Evolutionary conservation across 768 basidiomycete genomes (phyloP), one percentile per base, ranked within the genome.

Genomic region (Boletus insuetus): DNA sequence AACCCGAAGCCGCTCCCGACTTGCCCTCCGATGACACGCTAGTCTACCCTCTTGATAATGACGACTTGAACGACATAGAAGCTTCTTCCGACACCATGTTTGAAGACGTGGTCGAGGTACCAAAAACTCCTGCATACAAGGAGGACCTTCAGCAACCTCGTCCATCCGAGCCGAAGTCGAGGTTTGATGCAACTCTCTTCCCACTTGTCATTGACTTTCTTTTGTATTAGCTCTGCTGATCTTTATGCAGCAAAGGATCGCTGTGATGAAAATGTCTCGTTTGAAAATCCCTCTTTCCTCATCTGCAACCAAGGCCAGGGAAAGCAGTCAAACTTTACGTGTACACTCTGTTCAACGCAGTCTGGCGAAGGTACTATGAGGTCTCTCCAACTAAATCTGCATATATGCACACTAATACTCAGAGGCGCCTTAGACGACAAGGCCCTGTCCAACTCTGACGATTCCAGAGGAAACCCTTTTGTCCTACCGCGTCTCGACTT

Each of bases 11-110:
- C 29, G 2, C 51, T 17, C 20, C 46, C 7, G 55, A 59, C 57
- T n/a, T 49, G 22, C 55, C 47, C 9, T 69, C 68, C 10, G 68
- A 69, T 34, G 68, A 65, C 39, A 68, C 66, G 0, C 45, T 69
- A 1, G 51, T 43, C 47, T 56, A 62, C 41, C 57, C 48, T 32
- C 44, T 41, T 6, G 55, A 58, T 13, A 34, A 10, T 6, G 49
- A 53, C 39, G 24, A 55, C 38, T 16, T 45, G 31, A 43, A 60
- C 31, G 24, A 66, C 44, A 1, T 54, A 3, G 63, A 60, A 38
- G 51, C 52, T 16, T 69, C 67, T 47, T 62, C 67, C 32, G 67
- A 68, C 45, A 67, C 62, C 24, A 48, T 40, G 19, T 60, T 60
- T 3, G 58, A 57, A 44, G 58, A 49, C 9, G 16, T 16, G 13